Percentiles rank a stretch among this genome's conserved stretches.
Conservation (phyloP, 257 asterid genomes). For the Solanum sejunctum region DNA sequence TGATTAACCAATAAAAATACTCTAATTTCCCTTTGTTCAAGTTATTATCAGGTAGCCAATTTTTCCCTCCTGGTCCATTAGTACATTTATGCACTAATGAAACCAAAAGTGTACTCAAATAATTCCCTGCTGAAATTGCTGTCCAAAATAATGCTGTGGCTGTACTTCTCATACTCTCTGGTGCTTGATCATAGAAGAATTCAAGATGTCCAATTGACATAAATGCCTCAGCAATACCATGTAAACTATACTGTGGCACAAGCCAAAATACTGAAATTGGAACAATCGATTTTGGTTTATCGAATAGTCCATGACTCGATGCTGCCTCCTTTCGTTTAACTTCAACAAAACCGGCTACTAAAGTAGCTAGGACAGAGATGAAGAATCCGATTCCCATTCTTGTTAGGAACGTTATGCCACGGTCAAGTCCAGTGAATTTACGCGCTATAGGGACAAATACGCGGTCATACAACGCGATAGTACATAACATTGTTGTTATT, state of each 20-base stretch:
- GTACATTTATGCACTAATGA: conserved; percentile 38
- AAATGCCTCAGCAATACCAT: conserved; percentile 80
- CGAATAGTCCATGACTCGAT: conserved; percentile 23
- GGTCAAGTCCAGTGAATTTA: conserved; percentile 50
- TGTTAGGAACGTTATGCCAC: conserved; percentile 61
- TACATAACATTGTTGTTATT: conserved; percentile 46
- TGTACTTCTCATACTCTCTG: conserved; percentile 84
- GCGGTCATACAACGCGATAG: conserved; percentile 57
- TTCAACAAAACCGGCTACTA: conserved; percentile 62
- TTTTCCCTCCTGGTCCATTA: conserved; percentile 41
- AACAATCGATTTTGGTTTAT: conserved; percentile 18
- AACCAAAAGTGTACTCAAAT: conserved; percentile 57
- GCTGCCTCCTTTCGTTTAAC: conserved; percentile 46
- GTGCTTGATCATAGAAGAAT: conserved; percentile 80
- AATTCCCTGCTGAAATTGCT: conserved; percentile 65
- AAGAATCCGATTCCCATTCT: conserved; percentile 66
- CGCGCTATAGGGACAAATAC: conserved; percentile 50
- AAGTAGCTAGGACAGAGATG: conserved; percentile 46
- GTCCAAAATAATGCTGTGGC: conserved; percentile 73
- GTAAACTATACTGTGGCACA: conserved; percentile 56
- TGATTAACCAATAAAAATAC: conserved; percentile 75
- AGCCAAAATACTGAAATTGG: conserved; percentile 75
- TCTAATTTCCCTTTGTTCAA: conserved; percentile 61
- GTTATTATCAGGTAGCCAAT: conserved; percentile 71
- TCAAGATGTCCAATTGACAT: conserved; percentile 79